phyloP scores from a whole-genome alignment of 2,329 filamentous ascomycete species.

The Aspergillus niger region DNA sequence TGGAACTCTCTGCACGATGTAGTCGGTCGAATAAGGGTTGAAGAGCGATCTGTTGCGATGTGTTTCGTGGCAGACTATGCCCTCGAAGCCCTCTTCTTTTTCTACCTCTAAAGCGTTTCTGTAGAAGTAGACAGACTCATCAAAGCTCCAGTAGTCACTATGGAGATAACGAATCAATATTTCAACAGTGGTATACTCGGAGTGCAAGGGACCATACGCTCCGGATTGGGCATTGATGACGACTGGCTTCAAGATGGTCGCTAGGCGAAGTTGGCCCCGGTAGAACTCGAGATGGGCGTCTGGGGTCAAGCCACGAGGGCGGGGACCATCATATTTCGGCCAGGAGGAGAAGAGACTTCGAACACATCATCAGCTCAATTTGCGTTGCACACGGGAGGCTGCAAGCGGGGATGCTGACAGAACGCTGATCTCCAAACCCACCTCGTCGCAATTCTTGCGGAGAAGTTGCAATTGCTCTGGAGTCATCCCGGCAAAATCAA shows the following conservation, averaged over 20 bases:
- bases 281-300: slow-evolving; percentile 20
- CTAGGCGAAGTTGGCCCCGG: slow-evolving; percentile 17
- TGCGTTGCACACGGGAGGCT: background rate
- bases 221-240: slow-evolving; percentile 27
- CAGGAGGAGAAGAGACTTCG: slow-evolving; percentile 21
- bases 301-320: slow-evolving; percentile 20
- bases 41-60: slow-evolving; percentile 37
- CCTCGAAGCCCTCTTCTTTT: slow-evolving; percentile 32
- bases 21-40: slow-evolving; percentile 31
- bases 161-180: background rate
- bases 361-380: background rate
- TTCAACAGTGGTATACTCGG: too few relatives aligned
- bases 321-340: slow-evolving; percentile 22
- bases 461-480: slow-evolving; percentile 8
- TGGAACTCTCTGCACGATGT: slow-evolving; percentile 34
- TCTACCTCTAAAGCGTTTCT: slow-evolving; percentile 33
- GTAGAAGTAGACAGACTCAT: slow-evolving; percentile 39
- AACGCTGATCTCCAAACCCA: slow-evolving; percentile 21
- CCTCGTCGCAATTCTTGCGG: slow-evolving; percentile 20
- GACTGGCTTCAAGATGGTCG: slow-evolving; percentile 14
- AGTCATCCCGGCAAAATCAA: slow-evolving; percentile 19
- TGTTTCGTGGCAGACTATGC: slow-evolving; percentile 36
- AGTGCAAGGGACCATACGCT: slow-evolving; percentile 11
- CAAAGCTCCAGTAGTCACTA: slow-evolving; percentile 35
- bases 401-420: slow-evolving; percentile 14